These are phyloP conservation scores for Acanthamoeba healyi DNA, from an alignment of 208 protist genomes.

Conservation along the genomic window DNA sequence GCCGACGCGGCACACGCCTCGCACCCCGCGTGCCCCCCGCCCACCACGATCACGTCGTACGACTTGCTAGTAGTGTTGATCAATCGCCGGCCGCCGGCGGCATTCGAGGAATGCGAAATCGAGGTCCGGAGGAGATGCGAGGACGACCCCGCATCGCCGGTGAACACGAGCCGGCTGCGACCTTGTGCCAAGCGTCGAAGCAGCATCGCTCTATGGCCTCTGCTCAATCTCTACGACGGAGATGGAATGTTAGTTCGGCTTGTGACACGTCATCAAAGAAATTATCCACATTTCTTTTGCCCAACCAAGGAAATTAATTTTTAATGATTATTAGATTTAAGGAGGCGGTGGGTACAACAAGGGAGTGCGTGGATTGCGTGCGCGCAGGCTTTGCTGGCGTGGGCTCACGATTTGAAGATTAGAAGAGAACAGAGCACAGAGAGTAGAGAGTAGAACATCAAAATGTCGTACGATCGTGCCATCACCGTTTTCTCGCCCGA, in stretches of 20 bases:
- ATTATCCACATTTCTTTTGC: no score
- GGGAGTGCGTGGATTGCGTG: constrained; percentile 19
- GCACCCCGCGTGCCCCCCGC: constrained; percentile 94
- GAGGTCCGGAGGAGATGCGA: no score
- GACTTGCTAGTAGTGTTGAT: no score
- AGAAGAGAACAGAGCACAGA: no score
- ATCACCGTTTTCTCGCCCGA: constrained; percentile 99
- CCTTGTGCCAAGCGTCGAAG: background rate
- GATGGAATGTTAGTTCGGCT: no score
- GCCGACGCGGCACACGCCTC: constrained; percentile 91
- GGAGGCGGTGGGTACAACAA: constrained; percentile 5
- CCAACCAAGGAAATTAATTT: background rate
- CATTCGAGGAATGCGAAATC: no score
- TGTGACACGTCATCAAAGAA: background rate
- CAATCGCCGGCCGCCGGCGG: background rate
- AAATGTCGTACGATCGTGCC: constrained; percentile 97
- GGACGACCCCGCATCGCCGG: background rate
- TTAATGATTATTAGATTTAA: background rate
- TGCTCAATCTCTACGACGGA: no score
- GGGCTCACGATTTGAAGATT: no score
- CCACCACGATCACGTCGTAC: constrained; percentile 85
- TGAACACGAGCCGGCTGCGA: background rate
- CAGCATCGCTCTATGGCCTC: background rate
- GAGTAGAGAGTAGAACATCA: background rate
- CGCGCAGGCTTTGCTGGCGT: background rate